Evolutionary conservation across 2,329 filamentous ascomycete species (phyloP), one percentile per base, ranked within the genome.

Genomic region (Chaetomium strumarium): DNA sequence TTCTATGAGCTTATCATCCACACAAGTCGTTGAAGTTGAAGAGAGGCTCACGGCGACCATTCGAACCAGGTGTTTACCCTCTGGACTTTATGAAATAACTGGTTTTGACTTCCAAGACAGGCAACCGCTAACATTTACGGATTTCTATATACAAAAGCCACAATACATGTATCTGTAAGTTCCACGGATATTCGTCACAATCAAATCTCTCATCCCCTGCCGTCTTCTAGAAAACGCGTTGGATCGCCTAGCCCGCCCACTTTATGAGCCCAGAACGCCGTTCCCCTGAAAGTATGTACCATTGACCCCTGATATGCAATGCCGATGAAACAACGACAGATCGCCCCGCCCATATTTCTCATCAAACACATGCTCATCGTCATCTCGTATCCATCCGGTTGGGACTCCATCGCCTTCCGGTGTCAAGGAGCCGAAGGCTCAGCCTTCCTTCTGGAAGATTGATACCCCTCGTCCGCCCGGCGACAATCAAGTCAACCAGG

Each of bases 281-380:
- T 47, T 47, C 44, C 43, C 47, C 43, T 44, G 38, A 44, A 54
- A 39, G 24, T 37, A 44, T 38, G 33, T 41, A 33, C 52, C 43
- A n/a, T n/a, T n/a, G n/a, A n/a, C 17, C 47, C 47, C 31, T 54
- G 44, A 51, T 50, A 51, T 51, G 48, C 52, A 54, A 47, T 53
- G 31, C 42, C 42, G 16, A 46, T 24, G 16, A 46, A 51, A 17
- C 47, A 47, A 38, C 48, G 39, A 51, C 43, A 51, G n/a, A 14
- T 31, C 24, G 8, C 14, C 29, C 47, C 38, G 38, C 52, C 43
- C 43, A 44, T 20, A 36, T 45, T 39, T 43, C 31, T 51, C 47
- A 48, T 44, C 14, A 51, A 33, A 46, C 36, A 30, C 47, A 34
- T 31, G 33, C 33, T 47, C 52, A 46, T 29, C 42, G 6, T 46